Evolutionary conservation across 306 rosid species (phyloP).

Genomic region (Chamaecrista fasciculata): DNA sequence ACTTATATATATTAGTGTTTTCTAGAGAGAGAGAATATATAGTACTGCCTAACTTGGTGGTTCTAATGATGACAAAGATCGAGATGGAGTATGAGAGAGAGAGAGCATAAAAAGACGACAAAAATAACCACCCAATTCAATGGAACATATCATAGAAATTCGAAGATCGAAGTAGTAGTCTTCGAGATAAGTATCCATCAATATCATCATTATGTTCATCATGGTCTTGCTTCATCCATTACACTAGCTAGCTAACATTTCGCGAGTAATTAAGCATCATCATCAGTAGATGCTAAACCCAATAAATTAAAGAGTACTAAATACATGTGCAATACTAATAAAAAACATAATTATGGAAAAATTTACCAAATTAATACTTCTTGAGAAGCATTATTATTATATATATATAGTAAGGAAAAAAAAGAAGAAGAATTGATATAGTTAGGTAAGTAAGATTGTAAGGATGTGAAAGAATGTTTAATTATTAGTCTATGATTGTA

Average conservation of each 20-base stretch:
- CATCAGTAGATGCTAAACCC: constrained; percentile 13
- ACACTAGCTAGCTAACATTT: no score
- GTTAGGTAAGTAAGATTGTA: no score
- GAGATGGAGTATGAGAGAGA: background rate
- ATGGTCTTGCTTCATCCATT: constrained; percentile 9
- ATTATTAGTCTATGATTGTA: no score
- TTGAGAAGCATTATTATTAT: no score
- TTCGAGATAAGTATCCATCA: constrained; percentile 11
- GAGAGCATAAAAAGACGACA: constrained; percentile 50
- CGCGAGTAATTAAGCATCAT: no score
- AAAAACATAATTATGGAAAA: no score
- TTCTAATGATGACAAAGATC: constrained; percentile 9
- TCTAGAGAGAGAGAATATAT: constrained; percentile 4
- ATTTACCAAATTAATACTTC: no score
- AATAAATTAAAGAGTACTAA: no score
- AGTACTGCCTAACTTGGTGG: constrained; percentile 28
- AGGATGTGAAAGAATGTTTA: no score
- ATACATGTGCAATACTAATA: no score
- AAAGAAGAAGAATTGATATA: background rate
- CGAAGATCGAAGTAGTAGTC: constrained; percentile 1
- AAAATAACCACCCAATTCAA: constrained; percentile 34
- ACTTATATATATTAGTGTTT: background rate
- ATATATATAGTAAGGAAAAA: no score
- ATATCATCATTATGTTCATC: constrained; percentile 25
- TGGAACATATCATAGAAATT: background rate